These are phyloP conservation scores for Lachnum nothofagi DNA, from an alignment of 2,329 filamentous ascomycete genomes.

Conservation along the genomic window DNA sequence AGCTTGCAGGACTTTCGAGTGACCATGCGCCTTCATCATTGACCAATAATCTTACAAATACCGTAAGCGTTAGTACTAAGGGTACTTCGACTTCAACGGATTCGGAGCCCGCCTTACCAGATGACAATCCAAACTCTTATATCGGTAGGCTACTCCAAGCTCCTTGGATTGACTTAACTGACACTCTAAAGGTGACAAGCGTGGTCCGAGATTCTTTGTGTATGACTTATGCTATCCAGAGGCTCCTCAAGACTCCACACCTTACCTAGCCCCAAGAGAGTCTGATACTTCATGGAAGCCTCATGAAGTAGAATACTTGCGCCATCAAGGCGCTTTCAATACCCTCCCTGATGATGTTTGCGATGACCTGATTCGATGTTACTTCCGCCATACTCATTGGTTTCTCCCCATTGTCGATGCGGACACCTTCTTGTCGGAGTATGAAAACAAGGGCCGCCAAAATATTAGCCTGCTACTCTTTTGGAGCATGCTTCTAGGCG, in stretches of 20 bases:
- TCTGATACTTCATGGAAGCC: slow-evolving; percentile 10
- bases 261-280: slow-evolving; percentile 6
- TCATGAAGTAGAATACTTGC: slow-evolving; percentile 14
- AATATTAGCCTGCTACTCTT: slow-evolving; percentile 35
- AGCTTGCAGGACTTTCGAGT: no score
- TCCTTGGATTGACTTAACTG: neutral
- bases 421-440: slow-evolving; percentile 28
- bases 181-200: slow-evolving; percentile 5
- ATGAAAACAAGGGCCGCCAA: slow-evolving; percentile 24
- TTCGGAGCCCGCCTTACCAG: no score
- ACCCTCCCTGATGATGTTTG: slow-evolving; percentile 31
- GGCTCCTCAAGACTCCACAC: slow-evolving; percentile 13
- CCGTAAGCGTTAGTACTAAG: neutral
- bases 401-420: slow-evolving; percentile 36
- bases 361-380: slow-evolving; percentile 32
- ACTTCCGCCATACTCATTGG: slow-evolving; percentile 37
- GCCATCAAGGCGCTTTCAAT: slow-evolving; percentile 32
- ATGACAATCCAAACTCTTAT: no score
- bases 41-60: no score
- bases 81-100: neutral
- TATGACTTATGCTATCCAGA: slow-evolving; percentile 15
- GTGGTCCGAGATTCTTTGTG: slow-evolving; percentile 16
- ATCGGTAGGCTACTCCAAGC: neutral
- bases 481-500: slow-evolving; percentile 34
- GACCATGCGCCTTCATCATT: no score